These are phyloP conservation scores for Syzygium aromaticum DNA, from an alignment of 345 rosid species.

Conservation along the genomic window DNA sequence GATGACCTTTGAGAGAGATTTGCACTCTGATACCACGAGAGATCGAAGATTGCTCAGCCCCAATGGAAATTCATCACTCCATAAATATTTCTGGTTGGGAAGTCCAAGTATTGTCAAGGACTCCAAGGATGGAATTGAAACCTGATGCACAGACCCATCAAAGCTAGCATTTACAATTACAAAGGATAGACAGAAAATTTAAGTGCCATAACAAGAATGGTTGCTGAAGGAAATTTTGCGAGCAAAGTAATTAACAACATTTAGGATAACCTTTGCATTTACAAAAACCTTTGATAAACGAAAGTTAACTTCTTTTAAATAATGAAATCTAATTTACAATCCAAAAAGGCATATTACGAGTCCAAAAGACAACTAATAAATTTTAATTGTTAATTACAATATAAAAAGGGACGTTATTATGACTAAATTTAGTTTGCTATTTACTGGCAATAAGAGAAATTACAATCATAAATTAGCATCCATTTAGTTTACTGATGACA, in stretches of 20 bases:
- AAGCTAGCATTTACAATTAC: background rate
- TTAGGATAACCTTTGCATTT: background rate
- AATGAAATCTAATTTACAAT: background rate
- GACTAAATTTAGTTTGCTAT: background rate
- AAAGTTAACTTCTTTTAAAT: no score
- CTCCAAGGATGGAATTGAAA: background rate
- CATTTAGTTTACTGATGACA: background rate
- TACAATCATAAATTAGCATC: background rate
- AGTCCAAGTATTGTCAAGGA: background rate
- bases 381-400: background rate
- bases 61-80: background rate
- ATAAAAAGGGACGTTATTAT: background rate
- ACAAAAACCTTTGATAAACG: no score
- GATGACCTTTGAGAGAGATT: background rate
- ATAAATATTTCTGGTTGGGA: background rate
- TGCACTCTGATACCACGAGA: background rate
- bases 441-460: background rate
- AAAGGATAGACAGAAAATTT: background rate
- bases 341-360: background rate
- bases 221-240: background rate
- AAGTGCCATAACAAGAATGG: background rate
- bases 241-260: background rate
- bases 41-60: background rate
- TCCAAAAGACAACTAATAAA: background rate
- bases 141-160: background rate